Evolutionary conservation across 2,329 filamentous ascomycete species (phyloP).

Genomic region (Clonostachys byssicola): DNA sequence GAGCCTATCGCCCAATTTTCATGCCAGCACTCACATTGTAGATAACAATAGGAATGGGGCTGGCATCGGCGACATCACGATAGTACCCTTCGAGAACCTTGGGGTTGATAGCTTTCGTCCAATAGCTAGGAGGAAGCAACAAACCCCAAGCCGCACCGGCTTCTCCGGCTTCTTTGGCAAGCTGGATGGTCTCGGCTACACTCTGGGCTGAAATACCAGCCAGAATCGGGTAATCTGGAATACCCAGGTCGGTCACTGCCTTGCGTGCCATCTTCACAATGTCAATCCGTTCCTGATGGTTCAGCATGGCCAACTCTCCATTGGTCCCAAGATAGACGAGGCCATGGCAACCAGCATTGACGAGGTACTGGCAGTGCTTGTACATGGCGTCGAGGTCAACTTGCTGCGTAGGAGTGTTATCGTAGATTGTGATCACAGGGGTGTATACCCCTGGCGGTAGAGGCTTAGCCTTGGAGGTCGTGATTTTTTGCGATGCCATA

Average conservation of each 20-base stretch:
- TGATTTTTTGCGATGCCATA: constrained; percentile 10
- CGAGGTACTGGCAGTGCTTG: constrained; percentile 32
- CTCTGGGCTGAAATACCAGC: constrained; percentile 41
- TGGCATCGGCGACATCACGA: constrained; percentile 53
- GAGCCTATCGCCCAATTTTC: too few species aligned
- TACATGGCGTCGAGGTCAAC: constrained; percentile 39
- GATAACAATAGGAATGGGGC: constrained; percentile 62
- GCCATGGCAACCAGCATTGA: constrained; percentile 36
- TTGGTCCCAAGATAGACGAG: constrained; percentile 42
- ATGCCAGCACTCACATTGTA: constrained; percentile 43
- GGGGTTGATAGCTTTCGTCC: constrained; percentile 48
- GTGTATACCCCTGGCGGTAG: constrained; percentile 39
- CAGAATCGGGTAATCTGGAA: constrained; percentile 32
- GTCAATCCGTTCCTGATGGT: constrained; percentile 28
- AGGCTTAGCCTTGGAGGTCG: constrained; percentile 26
- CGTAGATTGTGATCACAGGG: constrained; percentile 41
- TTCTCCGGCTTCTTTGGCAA: constrained; percentile 61
- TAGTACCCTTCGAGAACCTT: constrained; percentile 60
- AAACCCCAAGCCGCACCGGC: constrained; percentile 71
- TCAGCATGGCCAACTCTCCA: constrained; percentile 37
- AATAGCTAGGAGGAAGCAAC: constrained; percentile 73
- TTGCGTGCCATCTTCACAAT: constrained; percentile 31
- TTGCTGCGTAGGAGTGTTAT: constrained; percentile 28
- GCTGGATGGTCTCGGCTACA: constrained; percentile 59
- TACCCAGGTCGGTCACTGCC: constrained; percentile 26